These are phyloP conservation scores for Sequoiadendron giganteum DNA, from an alignment of 75 land plant species.

Conservation along the genomic window DNA sequence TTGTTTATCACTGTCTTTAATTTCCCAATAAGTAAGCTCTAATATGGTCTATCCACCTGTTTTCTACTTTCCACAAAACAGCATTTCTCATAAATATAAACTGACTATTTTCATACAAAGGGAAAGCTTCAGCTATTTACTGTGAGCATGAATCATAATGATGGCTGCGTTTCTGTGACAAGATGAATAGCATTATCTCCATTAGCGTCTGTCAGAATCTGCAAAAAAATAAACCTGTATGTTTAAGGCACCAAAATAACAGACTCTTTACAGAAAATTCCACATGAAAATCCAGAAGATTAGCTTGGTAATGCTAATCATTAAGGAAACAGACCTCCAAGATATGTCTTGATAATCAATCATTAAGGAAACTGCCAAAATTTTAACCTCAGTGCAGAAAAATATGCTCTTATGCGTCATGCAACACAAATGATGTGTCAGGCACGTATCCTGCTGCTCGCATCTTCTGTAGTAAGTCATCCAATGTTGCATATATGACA, in stretches of 20 bases:
- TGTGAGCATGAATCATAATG: neutral
- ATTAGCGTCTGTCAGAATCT: neutral
- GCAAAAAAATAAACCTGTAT: neutral
- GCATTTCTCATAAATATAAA: neutral
- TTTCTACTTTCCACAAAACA: neutral
- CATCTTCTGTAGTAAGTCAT: neutral
- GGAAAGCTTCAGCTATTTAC: no score
- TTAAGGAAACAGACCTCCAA: neutral
- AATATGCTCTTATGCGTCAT: neutral
- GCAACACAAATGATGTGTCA: constrained; percentile 1
- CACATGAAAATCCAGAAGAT: neutral
- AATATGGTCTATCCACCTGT: neutral
- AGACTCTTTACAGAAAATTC: neutral
- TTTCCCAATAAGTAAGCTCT: neutral
- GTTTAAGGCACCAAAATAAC: neutral
- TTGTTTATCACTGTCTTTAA: neutral
- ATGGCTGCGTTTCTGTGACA: neutral
- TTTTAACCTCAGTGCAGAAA: neutral
- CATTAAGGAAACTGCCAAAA: neutral
- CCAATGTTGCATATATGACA: neutral
- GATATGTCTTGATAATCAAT: neutral
- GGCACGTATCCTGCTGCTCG: constrained; percentile 6
- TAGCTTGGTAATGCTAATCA: neutral
- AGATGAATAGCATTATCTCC: neutral
- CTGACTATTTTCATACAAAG: neutral